Conservation (phyloP, 257 asterid genomes). For the Solanum appendiculatum region DNA sequence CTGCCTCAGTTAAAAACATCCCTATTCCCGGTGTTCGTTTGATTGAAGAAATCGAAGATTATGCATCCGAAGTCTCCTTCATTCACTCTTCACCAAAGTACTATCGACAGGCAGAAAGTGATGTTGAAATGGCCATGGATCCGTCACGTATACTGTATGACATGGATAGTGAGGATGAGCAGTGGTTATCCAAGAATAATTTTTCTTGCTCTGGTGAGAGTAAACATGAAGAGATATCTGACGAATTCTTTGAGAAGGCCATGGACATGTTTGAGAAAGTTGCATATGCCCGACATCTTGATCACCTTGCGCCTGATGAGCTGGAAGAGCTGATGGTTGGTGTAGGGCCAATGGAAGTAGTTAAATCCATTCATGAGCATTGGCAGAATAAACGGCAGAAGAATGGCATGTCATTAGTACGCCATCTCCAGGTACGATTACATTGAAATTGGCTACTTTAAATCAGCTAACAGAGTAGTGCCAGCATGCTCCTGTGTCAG, state of each 20-base stretch:
- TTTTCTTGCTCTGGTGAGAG: constrained; percentile 8
- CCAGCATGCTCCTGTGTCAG: not conserved
- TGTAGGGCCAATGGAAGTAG: constrained; percentile 38
- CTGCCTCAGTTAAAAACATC: constrained; percentile 86
- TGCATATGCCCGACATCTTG: constrained; percentile 55
- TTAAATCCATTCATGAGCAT: constrained; percentile 46
- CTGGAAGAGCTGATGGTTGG: constrained; percentile 49
- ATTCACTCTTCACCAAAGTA: constrained; percentile 48
- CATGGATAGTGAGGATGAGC: constrained; percentile 93
- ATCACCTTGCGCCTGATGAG: constrained; percentile 57
- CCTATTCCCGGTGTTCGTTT: constrained; percentile 91
- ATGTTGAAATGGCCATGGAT: constrained; percentile 89
- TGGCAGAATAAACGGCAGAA: constrained; percentile 79
- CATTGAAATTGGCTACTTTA: not conserved
- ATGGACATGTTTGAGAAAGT: constrained; percentile 69
- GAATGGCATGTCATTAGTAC: constrained; percentile 66
- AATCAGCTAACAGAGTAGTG: not conserved
- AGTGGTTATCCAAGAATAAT: constrained; percentile 40
- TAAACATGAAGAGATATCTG: constrained; percentile 40
- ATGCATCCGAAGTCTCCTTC: constrained; percentile 39
- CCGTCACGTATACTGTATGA: constrained; percentile 65
- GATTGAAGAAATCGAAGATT: constrained; percentile 55
- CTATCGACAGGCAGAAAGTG: constrained; percentile 70
- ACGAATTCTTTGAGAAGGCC: constrained; percentile 63
- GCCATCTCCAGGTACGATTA: constrained; percentile 78